phyloP scores from a whole-genome alignment of 495 filamentous ascomycete species.

The Penicillium chermesinum region DNA sequence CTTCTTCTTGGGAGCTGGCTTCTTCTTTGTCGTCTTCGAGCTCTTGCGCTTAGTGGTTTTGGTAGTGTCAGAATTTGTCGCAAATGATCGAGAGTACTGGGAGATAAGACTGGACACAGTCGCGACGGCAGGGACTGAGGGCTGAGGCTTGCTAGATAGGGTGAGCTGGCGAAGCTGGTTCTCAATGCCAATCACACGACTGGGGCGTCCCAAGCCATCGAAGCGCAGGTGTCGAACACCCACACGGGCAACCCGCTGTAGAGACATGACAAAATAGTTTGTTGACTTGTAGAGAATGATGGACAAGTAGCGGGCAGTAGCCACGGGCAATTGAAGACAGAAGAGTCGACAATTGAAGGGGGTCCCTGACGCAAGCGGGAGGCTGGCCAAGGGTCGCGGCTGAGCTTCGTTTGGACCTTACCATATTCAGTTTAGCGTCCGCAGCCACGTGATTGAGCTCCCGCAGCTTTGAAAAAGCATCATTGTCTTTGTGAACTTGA shows the following conservation, averaged over 20 bases:
- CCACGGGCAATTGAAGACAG: neutral
- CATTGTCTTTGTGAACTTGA: no score
- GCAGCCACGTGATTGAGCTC: slow-evolving; percentile 14
- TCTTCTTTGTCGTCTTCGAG: slow-evolving; percentile 1
- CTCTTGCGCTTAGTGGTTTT: slow-evolving; percentile 1
- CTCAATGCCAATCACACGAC: slow-evolving; percentile 24
- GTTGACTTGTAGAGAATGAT: neutral
- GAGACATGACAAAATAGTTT: slow-evolving; percentile 23
- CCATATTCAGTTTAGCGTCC: slow-evolving; percentile 21
- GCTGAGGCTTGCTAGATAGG: slow-evolving; percentile 14
- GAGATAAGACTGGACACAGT: slow-evolving; percentile 9
- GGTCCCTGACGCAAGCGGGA: slow-evolving; percentile 29
- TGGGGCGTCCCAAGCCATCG: slow-evolving; percentile 21
- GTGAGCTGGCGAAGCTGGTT: slow-evolving; percentile 26
- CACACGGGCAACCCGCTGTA: slow-evolving; percentile 26
- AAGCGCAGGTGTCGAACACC: slow-evolving; percentile 25
- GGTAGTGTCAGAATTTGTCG: slow-evolving; percentile 22
- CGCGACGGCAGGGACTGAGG: slow-evolving; percentile 5
- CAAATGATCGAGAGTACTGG: slow-evolving; percentile 20
- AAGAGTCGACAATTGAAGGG: slow-evolving; percentile 7
- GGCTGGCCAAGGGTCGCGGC: slow-evolving; percentile 25
- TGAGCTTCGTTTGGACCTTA: slow-evolving; percentile 24
- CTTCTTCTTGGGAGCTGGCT: slow-evolving; percentile 15
- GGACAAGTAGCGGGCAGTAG: neutral
- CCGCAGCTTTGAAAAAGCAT: slow-evolving; percentile 11